These are phyloP conservation scores for Candida corydali DNA, from an alignment of 805 yeast species.

Conservation along the genomic window DNA sequence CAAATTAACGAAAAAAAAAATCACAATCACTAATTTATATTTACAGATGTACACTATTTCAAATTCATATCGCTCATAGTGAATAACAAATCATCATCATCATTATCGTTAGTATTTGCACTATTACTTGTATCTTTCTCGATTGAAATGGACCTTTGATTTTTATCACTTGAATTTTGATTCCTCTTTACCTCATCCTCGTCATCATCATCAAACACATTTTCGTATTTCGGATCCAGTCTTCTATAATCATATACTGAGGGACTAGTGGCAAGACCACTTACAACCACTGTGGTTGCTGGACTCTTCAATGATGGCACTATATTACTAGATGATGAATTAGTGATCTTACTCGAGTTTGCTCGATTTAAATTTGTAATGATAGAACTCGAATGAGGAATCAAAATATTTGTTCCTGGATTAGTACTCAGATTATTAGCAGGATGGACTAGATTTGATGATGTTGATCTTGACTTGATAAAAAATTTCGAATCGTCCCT, in stretches of 20 bases:
- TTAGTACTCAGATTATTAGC: too few relatives aligned
- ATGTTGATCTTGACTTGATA: constrained; percentile 3
- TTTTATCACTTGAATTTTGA: background rate
- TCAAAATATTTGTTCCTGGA: background rate
- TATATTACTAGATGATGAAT: background rate
- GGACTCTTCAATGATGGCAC: constrained; percentile 2
- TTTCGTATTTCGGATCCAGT: constrained; percentile 28
- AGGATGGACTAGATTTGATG: constrained; percentile 2
- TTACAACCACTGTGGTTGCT: constrained; percentile 11
- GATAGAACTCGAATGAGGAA: background rate
- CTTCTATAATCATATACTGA: constrained; percentile 20
- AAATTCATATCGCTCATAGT: constrained; percentile 74
- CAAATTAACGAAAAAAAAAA: too few relatives aligned
- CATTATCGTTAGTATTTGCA: constrained; percentile 14
- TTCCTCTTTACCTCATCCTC: constrained; percentile 23
- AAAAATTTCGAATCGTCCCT: constrained; percentile 28
- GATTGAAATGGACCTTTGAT: background rate
- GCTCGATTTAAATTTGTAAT: background rate
- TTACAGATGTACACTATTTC: constrained; percentile 16
- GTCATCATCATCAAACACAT: constrained; percentile 44
- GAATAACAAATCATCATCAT: constrained; percentile 62
- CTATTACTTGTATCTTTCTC: background rate
- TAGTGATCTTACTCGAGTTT: background rate
- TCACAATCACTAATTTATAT: too few relatives aligned
- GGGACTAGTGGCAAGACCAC: constrained; percentile 35